Base-by-base conservation (phyloP, 2,329 filamentous ascomycete genomes). In the Colletotrichum lini region DNA sequence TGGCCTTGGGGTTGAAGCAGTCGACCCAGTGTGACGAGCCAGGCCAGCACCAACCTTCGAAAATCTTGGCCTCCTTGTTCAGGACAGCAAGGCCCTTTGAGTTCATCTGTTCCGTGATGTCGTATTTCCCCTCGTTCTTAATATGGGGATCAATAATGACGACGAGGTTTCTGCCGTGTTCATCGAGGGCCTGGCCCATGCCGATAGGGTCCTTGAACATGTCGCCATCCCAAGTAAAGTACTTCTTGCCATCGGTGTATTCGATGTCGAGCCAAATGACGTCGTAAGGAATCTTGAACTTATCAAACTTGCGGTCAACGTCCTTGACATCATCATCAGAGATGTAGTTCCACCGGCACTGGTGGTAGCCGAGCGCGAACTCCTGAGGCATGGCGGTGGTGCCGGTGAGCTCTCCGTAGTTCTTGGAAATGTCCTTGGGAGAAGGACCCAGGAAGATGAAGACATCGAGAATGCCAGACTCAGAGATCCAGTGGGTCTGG, bases 261-360 rank as follows among this genome's bases (percentile, higher is more conserved):
- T 99, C 96, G 75, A 99, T 94, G 77, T 99, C 96, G 21, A 99
- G 91, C 96, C 96, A 99, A 77, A 99, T 99, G 74, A 98, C 94
- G 82, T 99, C 96, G 84, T 98, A 99, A 0, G 96, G 96, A 65
- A 99, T 98, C 79, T 94, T 92, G 82, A 92, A 90, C 84, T 96
- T 97, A 84, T 98, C 95, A 85, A 99, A 98, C 80, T 97, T 97
- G 74, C 93, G 91, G 80, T 98, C 95, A 52, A 99, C 96, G 78
- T 98, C 95, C 81, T 94, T 97, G 70, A 99, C 95, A 82, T 99
- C 96, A 74, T 98, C 95, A 77, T 98, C 96, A 1, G 94, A 97
- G 67, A 98, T 92, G 80, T 99, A 99, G 84, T 99, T 99, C 96
- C 96, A 99, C 76, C 96, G 93, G 81, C 96, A 98, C 81, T 99